Evolutionary conservation across 495 filamentous ascomycete genomes (phyloP), one percentile per base, ranked within the genome.

Genomic region (Talaromyces proteolyticus): DNA sequence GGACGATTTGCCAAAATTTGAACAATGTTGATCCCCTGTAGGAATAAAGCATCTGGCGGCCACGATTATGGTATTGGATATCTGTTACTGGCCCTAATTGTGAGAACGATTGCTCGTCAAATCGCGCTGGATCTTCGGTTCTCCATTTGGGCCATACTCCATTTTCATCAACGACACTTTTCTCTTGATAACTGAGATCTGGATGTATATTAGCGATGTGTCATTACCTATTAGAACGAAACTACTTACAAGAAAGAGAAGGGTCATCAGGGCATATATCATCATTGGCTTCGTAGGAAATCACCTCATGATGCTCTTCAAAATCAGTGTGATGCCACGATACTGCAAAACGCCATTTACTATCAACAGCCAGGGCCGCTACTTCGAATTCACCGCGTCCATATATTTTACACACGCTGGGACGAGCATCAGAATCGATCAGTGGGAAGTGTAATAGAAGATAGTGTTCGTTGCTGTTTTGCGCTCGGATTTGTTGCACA

Each of bases 41-140:
- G 45, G 55, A 59, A 41, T 65, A 65, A 7, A 75, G 56, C 36
- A 73, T 36, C 50, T 75, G 71, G n/a, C 21, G 47, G 6, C 57
- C 60, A 44, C 57, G 55, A 37, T 73, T 67, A 42, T 73, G 72
- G 56, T 70, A 72, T 21, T 50, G 39, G 26, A 75, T 29, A 6
- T 56, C 62, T 37, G 58, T 56, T n/a, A 63, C 46, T 5, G 69
- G 65, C 6, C 47, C 47, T 4, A 49, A 24, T 11, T 11, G 2
- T 16, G 29, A 24, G 4, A 49, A 29, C 26, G 37, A 21, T 1
- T 7, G 0, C 16, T 40, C 18, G 11, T 40, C 19, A 12, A 19
- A 24, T 34, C 14, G 4, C 29, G 8, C 29, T 10, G 14, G 29
- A n/a, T 23, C 7, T 18, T 47, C 44, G 16, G 18, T 29, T 8